Base-by-base conservation (phyloP, 2,329 filamentous ascomycete genomes). In the Penicillium thymicola region DNA sequence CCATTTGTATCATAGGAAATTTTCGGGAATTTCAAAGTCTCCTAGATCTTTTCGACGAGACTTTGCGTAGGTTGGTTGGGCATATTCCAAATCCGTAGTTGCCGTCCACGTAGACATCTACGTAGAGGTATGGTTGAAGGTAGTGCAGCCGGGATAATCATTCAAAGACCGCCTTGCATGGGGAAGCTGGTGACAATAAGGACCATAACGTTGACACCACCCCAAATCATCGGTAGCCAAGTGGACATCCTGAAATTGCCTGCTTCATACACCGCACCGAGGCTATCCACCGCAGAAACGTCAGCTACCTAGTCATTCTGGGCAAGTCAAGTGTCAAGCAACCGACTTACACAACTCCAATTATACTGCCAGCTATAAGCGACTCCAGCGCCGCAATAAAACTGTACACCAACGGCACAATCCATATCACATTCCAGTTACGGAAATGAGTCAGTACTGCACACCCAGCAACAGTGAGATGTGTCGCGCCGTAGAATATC, bases 181-280 rank as follows among this genome's bases (percentile, higher is more conserved):
- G 91, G 90, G 72, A 96, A 96, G 4, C 90, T 94, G 5, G 91
- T 94, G 60, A 96, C 79, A 48, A 96, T 85, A 44, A 97, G 78
- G 30, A 95, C 82, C 45, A 96, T 73, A 10, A 93, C 86, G 71
- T 91, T 96, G 72, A 93, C 88, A 69, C 90, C 82, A 1, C 86
- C 90, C 92, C 92, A 96, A 23, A 92, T 83, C 68, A 94, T 89
- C 0, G 92, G 92, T 50, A 96, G 89, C 92, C 92, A 96, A 0
- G 92, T 96, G 44, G 91, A 93, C 91, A 96, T 94, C 67, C 86
- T 82, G 71, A 93, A 96, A 74, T 88, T 90, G 42, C 91, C 92
- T 2, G 88, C 84, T 65, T 86, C 84, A 70, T 96, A 96, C 36
- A 93, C 84, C 9, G 88, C 89, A 13, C 89, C 90, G 21, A 95